Evolutionary conservation across 768 basidiomycete genomes (phyloP), one percentile per base, ranked within the genome.

Genomic region (Hydnum rufescens): DNA sequence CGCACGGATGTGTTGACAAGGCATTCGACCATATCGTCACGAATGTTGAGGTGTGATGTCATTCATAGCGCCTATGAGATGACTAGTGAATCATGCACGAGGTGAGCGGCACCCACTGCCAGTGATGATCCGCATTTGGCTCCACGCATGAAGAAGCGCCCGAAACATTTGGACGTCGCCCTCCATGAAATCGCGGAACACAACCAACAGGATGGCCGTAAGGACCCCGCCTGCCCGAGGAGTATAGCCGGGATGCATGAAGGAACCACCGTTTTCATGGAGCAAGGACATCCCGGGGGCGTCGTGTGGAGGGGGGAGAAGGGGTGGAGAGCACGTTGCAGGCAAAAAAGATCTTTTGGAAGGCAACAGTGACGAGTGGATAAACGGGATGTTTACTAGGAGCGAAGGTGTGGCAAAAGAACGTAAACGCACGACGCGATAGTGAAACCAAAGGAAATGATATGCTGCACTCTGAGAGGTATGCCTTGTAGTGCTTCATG

Each of bases 111-210:
- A n/a, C n/a, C n/a, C n/a, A n/a, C n/a, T 13, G 44, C 13, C 36
- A 39, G 13, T 39, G 22, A 39, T 46, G 34, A 44, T 13, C 69
- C 80, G 50, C 58, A 83, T 83, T 13, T 13, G n/a, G 13, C 8
- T 8, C 8, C 26, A 47, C 44, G 13, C 25, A 47, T 25, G 75
- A 25, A 89, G 72, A 22, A 87, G 64, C 1, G 76, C 75, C 52
- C 82, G 74, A 60, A 88, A 78, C 62, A 86, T 76, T 62, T 88
- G 83, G n/a, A 89, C 67, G 64, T 89, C 86, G 4, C 86, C 87
- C 52, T 87, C 82, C 43, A 89, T 64, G 57, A 87, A 83, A 60
- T 90, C 87, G 55, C 75, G 78, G 61, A 88, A 75, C 6, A 86
- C 77, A 26, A 77, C 74, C 30, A 83, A 62, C 31, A 89, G 67